Base-by-base conservation (phyloP, 768 basidiomycete genomes). In the Omphalotus guepiniiformis region DNA sequence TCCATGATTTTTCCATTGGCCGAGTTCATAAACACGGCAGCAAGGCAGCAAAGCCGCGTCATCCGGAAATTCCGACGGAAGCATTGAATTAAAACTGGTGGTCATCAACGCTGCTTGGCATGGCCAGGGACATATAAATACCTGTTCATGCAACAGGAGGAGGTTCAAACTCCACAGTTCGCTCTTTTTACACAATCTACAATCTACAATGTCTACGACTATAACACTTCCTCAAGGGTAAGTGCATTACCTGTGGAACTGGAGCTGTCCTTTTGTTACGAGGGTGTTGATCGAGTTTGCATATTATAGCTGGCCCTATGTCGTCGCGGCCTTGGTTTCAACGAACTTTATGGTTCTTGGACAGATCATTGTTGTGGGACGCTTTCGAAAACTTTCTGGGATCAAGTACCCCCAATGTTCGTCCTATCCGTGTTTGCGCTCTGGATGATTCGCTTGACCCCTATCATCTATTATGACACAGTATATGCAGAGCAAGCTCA, bases 401-500 rank as follows among this genome's bases (percentile, higher is more conserved):
- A 65, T 80, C 39, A 47, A 53, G 0, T 79, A 77, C 53, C 79
- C 79, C 8, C 75, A 74, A 46, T 21, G 75, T 75, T 49, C 42
- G 70, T 60, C 19, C 6, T 32, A 13, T 11, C 4, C 1, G 11
- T 7, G 8, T 21, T 25, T 26, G 11, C 9, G 7, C 27, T 21
- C 19, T n/a, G 9, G 19, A 39, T n/a, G 38, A 8, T n/a, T 9
- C 9, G 21, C n/a, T 32, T 9, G n/a, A 32, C 19, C 19, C 8
- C 18, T 39, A 39, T 19, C 38, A 21, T 18, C 8, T 18, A 39
- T 19, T 9, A 9, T n/a, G n/a, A 48, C 41, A 12, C 39, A 77
- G 73, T 73, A 29, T 80, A 79, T 51, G 78, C 78, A 0, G 76
- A 78, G 27, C 67, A 73, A 50, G 67, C 68, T 1, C 63, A 76